These are phyloP conservation scores for Gamarada debralockiae DNA, from an alignment of 495 filamentous ascomycete species.

Conservation along the genomic window DNA sequence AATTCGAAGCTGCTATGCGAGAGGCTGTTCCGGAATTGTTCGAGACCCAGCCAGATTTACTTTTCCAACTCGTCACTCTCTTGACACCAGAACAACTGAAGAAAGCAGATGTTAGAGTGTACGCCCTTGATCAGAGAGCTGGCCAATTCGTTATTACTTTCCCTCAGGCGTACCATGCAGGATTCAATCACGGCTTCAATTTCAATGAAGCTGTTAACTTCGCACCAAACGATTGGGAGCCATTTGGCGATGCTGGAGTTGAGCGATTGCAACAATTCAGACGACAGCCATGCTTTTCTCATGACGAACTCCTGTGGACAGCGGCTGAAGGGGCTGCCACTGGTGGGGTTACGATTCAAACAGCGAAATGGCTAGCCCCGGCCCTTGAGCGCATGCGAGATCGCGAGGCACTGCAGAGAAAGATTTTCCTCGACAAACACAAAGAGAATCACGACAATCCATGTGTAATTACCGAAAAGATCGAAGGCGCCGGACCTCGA, in stretches of 20 bases:
- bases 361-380: conserved; percentile 89
- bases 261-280: conserved; percentile 84
- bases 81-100: conserved; percentile 91
- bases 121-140: conserved; percentile 88
- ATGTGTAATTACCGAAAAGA: conserved; percentile 35
- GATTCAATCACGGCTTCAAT: conserved; percentile 96
- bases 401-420: conserved; percentile 66
- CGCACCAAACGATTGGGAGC: conserved; percentile 95
- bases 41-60: conserved; percentile 91
- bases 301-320: conserved; percentile 92
- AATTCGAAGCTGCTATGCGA: conserved; percentile 92
- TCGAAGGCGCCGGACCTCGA: conserved; percentile 20
- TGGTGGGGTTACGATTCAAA: conserved; percentile 80
- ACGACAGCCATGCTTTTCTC: conserved; percentile 92
- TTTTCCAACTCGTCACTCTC: conserved; percentile 95
- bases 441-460: conserved; percentile 29
- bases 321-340: conserved; percentile 61
- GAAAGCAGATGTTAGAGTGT: conserved; percentile 91
- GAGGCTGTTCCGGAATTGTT: conserved; percentile 95
- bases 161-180: conserved; percentile 87
- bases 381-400: conserved; percentile 73
- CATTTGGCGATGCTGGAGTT: conserved; percentile 82
- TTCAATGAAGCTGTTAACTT: conserved; percentile 99
- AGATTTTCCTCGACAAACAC: conserved; percentile 63
- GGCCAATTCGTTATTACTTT: conserved; percentile 97